Percentiles rank a stretch among this genome's conserved stretches.
Conservation (phyloP, 305 asterid genomes). For the Withania somnifera region DNA sequence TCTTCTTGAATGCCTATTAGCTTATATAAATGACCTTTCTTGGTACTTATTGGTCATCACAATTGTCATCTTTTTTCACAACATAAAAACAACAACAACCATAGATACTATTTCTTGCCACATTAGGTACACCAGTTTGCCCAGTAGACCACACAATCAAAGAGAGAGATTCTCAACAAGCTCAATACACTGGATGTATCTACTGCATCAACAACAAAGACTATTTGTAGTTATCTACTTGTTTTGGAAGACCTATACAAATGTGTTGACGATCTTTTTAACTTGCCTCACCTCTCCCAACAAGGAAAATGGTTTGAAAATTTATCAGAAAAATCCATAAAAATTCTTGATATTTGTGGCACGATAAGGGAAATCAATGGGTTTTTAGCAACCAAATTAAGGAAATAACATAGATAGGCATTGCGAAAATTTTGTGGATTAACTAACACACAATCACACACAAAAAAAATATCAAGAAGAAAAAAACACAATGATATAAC, state of each 20-base stretch:
- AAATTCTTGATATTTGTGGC: not conserved
- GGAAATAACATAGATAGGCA: too few relatives aligned
- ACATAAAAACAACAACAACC: not conserved
- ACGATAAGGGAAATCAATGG: not conserved
- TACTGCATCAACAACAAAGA: not conserved
- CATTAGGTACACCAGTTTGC: constrained; percentile 6
- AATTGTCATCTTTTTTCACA: not conserved
- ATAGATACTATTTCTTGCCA: not conserved
- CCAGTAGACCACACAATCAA: not conserved
- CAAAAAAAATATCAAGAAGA: too few relatives aligned
- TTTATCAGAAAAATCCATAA: not conserved
- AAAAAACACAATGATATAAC: too few relatives aligned
- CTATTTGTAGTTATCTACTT: not conserved
- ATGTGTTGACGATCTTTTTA: constrained; percentile 4
- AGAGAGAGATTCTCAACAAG: constrained; percentile 7
- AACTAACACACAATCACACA: too few relatives aligned
- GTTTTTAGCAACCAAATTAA: too few relatives aligned
- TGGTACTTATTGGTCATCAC: not conserved
- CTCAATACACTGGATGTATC: not conserved
- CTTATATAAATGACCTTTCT: not conserved
- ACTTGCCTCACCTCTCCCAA: not conserved
- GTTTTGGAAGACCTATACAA: not conserved
- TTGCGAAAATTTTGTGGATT: too few relatives aligned
- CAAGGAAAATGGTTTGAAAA: not conserved
- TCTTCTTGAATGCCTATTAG: not conserved